Conservation (phyloP, 2,329 filamentous ascomycete species). For the Cytospora schulzeri region DNA sequence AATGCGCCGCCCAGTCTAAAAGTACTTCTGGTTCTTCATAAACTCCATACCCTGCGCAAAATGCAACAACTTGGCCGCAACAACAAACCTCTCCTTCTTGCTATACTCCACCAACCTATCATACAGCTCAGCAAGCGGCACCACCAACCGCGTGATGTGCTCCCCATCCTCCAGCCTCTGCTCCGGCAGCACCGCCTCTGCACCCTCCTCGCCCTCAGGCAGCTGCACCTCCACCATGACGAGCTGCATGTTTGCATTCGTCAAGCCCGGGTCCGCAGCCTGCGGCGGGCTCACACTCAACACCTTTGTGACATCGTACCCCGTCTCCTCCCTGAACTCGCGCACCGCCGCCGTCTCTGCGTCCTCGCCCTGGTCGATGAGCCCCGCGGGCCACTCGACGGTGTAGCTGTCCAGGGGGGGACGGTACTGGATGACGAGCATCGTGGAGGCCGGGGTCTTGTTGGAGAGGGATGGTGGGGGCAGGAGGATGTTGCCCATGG, state of each 20-base stretch:
- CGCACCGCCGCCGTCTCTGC: constrained; percentile 54
- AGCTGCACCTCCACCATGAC: constrained; percentile 61
- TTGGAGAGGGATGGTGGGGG: constrained; percentile 40
- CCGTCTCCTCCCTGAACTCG: constrained; percentile 59
- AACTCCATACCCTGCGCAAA: constrained; percentile 61
- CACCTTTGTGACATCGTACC: constrained; percentile 52
- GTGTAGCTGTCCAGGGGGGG: constrained; percentile 54
- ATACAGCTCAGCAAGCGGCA: constrained; percentile 59
- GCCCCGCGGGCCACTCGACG: constrained; percentile 57
- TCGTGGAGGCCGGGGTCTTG: constrained; percentile 37
- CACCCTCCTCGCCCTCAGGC: constrained; percentile 50
- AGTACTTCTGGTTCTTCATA: constrained; percentile 41
- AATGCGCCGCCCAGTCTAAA: too few relatives aligned
- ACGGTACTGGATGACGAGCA: constrained; percentile 56
- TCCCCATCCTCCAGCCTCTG: constrained; percentile 63
- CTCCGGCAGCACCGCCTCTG: constrained; percentile 49
- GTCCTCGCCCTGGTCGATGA: constrained; percentile 55
- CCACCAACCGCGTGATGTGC: constrained; percentile 61
- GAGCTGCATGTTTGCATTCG: constrained; percentile 62
- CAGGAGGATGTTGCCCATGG: constrained; percentile 62
- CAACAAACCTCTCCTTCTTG: constrained; percentile 51
- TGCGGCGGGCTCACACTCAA: constrained; percentile 54
- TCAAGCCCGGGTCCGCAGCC: constrained; percentile 60
- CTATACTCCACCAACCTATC: constrained; percentile 51
- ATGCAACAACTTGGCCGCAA: constrained; percentile 62